Conservation (phyloP, 352 stramenopile genomes). For the Peronospora destructor region DNA sequence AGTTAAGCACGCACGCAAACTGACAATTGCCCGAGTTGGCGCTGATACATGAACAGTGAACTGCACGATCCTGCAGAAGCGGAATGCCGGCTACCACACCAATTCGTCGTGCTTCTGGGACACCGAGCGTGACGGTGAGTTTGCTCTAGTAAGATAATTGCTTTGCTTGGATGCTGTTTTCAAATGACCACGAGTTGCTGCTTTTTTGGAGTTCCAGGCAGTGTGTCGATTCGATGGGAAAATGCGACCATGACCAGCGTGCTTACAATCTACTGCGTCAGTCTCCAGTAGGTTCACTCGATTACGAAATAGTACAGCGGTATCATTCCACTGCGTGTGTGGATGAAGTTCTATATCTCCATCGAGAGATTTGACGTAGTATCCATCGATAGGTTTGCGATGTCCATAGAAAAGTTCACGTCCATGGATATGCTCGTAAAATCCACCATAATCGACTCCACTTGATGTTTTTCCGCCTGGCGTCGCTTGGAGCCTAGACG, state of each 20-base stretch:
- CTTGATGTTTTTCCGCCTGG: constrained; percentile 31
- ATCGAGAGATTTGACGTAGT: constrained; percentile 43
- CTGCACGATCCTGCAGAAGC: constrained; percentile 85
- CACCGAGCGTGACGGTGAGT: constrained; percentile 69
- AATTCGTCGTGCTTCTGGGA: constrained; percentile 87
- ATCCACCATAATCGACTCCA: constrained; percentile 77
- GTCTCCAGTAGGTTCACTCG: constrained; percentile 38
- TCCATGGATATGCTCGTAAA: constrained; percentile 59
- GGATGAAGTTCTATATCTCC: constrained; percentile 28
- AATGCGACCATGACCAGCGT: constrained; percentile 69
- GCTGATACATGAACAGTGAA: constrained; percentile 47
- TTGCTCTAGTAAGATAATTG: background rate
- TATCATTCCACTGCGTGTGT: constrained; percentile 15
- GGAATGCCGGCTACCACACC: constrained; percentile 81
- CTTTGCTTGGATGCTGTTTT: background rate
- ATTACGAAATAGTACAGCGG: constrained; percentile 14
- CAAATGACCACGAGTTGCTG: constrained; percentile 7
- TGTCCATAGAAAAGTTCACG: constrained; percentile 36
- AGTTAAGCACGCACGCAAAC: constrained; percentile 21
- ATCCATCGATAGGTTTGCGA: constrained; percentile 32
- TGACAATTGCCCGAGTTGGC: constrained; percentile 14
- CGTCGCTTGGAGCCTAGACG: constrained; percentile 32
- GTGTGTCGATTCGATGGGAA: constrained; percentile 67
- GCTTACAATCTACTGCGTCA: constrained; percentile 67
- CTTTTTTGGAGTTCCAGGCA: constrained; percentile 36